Evolutionary conservation across 169 alveolate genomes (phyloP), one percentile per base, ranked within the genome.

Genomic region (Eimeria maxima): DNA sequence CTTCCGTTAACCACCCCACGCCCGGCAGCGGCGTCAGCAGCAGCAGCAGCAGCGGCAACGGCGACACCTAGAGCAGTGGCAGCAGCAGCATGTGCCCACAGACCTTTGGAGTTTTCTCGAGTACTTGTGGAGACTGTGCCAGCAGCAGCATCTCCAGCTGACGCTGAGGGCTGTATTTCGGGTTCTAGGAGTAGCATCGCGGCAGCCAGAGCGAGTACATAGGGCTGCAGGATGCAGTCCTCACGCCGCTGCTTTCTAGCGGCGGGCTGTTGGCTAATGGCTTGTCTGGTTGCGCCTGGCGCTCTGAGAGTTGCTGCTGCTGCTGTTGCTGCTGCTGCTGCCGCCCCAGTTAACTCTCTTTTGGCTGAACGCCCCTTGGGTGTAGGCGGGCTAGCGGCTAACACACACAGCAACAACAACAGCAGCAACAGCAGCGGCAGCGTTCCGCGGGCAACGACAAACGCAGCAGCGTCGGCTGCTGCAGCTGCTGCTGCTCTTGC

Each of bases 401-500:
- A 8, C 33, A 65, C 44, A 24, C 29, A 24, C 69, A 7, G 45
- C 67, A 45, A 20, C 27, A 18, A 16, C 45, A 27, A 14, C 83
- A 44, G 44, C 89, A n/a, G 45, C 42, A 80, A 11, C 57, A 50
- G 57, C 57, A 50, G 57, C 57, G 11, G 57, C 57, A 50, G 57
- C 57, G 11, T 50, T 5, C 57, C 57, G 57, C 57, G 57, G 57
- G 57, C 57, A 50, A 11, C 57, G 11, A 50, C 57, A 50, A 50
- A 50, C 11, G 57, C 57, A 50, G 57, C 57, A 50, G 57, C 57
- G 11, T 50, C 57, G 18, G 89, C 89, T 3, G 89, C 89, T 1
- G 89, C 89, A 44, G 89, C 89, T 80, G 89, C 89, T 80, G 89
- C 89, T 80, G 89, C 89, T 1, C 89, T 80, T 80, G 89, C 89